Evolutionary conservation across 371 early-diverging fungal species (phyloP).

Genomic region (Lichtheimia hyalospora): DNA sequence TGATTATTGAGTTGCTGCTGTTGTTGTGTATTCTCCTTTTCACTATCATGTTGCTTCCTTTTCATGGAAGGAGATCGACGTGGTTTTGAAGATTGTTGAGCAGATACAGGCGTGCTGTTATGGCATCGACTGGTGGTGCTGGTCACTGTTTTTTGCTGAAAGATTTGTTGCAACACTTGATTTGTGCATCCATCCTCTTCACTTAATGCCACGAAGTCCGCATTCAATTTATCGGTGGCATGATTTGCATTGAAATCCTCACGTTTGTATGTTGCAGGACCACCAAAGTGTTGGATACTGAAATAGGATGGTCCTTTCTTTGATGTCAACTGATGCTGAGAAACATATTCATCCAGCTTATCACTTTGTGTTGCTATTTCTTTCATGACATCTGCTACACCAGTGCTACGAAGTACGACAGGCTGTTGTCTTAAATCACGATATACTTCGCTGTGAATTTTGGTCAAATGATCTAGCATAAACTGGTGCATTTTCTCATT

Average conservation of each 20-base stretch:
- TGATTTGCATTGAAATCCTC: constrained; percentile 58
- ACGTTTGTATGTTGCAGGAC: constrained; percentile 70
- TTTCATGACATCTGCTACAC: neutral
- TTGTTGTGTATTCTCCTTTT: neutral
- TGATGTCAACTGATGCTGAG: constrained; percentile 16
- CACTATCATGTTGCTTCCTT: constrained; percentile 6
- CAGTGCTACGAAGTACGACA: neutral
- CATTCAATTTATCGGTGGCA: constrained; percentile 63
- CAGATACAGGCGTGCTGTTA: constrained; percentile 47
- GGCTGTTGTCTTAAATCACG: constrained; percentile 10
- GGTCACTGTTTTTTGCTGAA: constrained; percentile 37
- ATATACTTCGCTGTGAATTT: constrained; percentile 38
- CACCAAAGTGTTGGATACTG: constrained; percentile 74
- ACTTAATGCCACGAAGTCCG: constrained; percentile 81
- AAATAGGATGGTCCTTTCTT: constrained; percentile 25
- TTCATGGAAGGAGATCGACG: constrained; percentile 34
- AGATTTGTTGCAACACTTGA: constrained; percentile 38
- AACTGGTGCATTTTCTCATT: constrained; percentile 78
- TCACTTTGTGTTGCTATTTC: neutral
- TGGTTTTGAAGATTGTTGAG: constrained; percentile 52
- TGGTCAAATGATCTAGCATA: constrained; percentile 60
- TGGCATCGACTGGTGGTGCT: constrained; percentile 12
- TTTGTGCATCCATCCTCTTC: constrained; percentile 28
- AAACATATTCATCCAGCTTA: constrained; percentile 19
- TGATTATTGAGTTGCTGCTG: constrained; percentile 3